A percentile compares a stretch with the other conserved stretches of the same genome.
Conservation (phyloP, 306 rosid genomes). For the Citrullus amarus region DNA sequence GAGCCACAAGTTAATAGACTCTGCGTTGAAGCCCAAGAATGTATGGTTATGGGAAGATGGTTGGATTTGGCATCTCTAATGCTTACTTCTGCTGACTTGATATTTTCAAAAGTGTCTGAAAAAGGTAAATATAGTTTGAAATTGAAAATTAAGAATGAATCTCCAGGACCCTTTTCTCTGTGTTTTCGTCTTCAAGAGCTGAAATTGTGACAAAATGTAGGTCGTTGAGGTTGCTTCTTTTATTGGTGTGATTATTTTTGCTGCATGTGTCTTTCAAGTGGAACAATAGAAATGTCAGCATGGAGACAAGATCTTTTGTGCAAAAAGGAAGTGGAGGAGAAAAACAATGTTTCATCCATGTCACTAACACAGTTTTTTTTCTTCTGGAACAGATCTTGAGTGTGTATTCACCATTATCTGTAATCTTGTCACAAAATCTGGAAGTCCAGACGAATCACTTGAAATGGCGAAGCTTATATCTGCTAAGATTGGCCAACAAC, state of each 20-base stretch:
- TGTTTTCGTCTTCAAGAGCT: neutral
- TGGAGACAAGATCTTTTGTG: neutral
- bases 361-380: neutral
- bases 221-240: neutral
- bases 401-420: constrained; percentile 75
- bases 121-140: constrained; percentile 45
- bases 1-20: constrained; percentile 73
- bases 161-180: neutral
- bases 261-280: neutral
- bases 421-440: constrained; percentile 67
- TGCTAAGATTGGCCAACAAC: constrained; percentile 51
- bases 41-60: constrained; percentile 60
- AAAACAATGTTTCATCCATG: neutral
- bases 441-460: constrained; percentile 55
- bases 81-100: constrained; percentile 82
- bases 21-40: constrained; percentile 63
- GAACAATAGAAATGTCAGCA: neutral
- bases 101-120: constrained; percentile 81
- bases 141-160: neutral
- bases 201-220: neutral
- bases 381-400: constrained; percentile 46
- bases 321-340: neutral
- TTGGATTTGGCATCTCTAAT: constrained; percentile 69
- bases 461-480: constrained; percentile 70
- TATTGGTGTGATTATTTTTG: neutral